These are phyloP conservation scores for Metschnikowia amazonensis DNA, from an alignment of 805 yeast genomes.

Conservation along the genomic window DNA sequence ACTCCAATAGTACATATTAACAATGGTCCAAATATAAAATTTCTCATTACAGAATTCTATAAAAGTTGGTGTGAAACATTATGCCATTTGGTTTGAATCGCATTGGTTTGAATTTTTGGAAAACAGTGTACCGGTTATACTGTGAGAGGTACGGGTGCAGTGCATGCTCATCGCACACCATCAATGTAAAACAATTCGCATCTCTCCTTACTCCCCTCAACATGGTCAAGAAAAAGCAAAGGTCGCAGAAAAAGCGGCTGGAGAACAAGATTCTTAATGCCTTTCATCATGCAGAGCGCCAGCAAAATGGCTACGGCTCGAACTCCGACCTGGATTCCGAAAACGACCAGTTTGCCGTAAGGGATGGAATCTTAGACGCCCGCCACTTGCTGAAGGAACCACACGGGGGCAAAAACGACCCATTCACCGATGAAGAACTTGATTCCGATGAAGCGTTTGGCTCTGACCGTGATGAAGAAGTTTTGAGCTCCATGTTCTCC, in stretches of 20 bases:
- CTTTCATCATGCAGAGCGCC: conserved; percentile 43
- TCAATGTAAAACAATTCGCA: neutral
- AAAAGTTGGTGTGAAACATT: no score
- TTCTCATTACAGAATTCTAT: no score
- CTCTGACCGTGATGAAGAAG: conserved; percentile 67
- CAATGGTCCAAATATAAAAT: no score
- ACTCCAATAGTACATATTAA: no score
- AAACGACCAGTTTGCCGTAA: conserved; percentile 22
- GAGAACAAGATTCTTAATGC: conserved; percentile 40
- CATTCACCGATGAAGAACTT: conserved; percentile 59
- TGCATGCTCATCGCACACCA: neutral
- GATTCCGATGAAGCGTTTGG: conserved; percentile 90
- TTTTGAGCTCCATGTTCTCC: conserved; percentile 61
- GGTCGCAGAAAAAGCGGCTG: conserved; percentile 31
- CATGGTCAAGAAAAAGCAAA: conserved; percentile 17
- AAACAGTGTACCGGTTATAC: no score
- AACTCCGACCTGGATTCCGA: conserved; percentile 16
- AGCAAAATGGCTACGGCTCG: conserved; percentile 22
- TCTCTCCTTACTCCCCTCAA: neutral
- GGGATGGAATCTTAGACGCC: conserved; percentile 42
- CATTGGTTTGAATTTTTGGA: no score
- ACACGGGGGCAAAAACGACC: conserved; percentile 21
- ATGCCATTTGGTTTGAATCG: no score
- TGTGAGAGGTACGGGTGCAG: neutral
- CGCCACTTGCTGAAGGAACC: conserved; percentile 28